A percentile compares a stretch with the other conserved stretches of the same genome.
Evolutionary conservation across 139 green algal genomes (phyloP).

Genomic region (Haematococcus sp.): DNA sequence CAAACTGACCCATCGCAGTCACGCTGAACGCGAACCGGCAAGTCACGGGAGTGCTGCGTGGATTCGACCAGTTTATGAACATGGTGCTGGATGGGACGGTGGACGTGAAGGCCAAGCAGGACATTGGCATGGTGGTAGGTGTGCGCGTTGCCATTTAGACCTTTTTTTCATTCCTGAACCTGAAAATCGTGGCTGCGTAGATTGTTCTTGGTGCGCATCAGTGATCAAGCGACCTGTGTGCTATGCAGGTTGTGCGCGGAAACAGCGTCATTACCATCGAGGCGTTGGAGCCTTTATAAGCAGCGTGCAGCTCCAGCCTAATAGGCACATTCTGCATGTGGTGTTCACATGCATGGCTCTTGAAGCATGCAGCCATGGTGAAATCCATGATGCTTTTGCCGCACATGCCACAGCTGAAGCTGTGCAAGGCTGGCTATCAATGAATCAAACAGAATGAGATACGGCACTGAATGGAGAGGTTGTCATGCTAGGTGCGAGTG

Average conservation of each 20-base stretch:
- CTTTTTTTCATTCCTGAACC: background rate
- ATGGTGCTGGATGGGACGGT: slow-evolving; percentile 93
- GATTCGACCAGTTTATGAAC: slow-evolving; percentile 99
- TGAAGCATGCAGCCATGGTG: no score
- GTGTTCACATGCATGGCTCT: no score
- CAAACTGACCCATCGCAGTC: slow-evolving; percentile 34
- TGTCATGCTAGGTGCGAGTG: no score
- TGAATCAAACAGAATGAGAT: no score
- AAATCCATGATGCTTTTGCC: no score
- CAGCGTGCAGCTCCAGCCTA: no score
- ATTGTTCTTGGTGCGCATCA: background rate
- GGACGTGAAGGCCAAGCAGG: slow-evolving; percentile 86
- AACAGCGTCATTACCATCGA: slow-evolving; percentile 96
- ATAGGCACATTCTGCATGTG: no score
- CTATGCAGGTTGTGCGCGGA: slow-evolving; percentile 84
- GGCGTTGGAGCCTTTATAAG: slow-evolving; percentile 72
- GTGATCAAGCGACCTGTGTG: background rate
- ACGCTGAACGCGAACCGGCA: slow-evolving; percentile 90
- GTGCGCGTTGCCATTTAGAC: background rate
- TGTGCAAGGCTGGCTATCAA: no score
- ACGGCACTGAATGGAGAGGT: no score
- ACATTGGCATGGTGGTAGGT: slow-evolving; percentile 97
- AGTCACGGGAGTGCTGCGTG: slow-evolving; percentile 91
- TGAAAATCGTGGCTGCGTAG: background rate
- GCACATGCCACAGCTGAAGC: no score